Base-by-base conservation (phyloP, 345 rosid species). In the Cochlearia excelsa region DNA sequence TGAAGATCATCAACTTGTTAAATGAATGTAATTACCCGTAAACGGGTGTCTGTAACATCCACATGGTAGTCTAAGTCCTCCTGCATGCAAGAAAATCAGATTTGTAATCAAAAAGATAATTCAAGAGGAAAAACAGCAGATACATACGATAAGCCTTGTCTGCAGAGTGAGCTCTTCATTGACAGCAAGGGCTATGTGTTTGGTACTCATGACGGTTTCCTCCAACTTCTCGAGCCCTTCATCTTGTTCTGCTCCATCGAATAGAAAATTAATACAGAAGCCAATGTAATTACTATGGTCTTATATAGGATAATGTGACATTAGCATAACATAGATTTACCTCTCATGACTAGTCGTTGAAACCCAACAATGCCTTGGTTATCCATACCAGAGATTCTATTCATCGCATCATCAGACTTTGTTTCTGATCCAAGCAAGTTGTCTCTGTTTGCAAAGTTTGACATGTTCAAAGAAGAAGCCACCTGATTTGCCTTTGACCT, bases 201-300 rank as follows among this genome's bases (percentile, higher is more conserved):
- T 90, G 29, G 92, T 87, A 74, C 97, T 90, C 67, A 73, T 75
- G 47, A 87, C 90, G 1, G 97, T 84, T 70, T 75, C 90, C 75
- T 90, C 99, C 77, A 93, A 81, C 80, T 90, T 77, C 78, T 80
- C 99, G 48, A 93, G 96, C 44, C 96, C 99, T 59, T 93, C 99
- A 68, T 93, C 99, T 90, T 93, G 99, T 73, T 93, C 97, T 93
- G 84, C 56, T 26, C 67, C 45, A 59, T 2, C 16, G 9, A 53
- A 46, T 2, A 11, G 55, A 28, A 46, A 3, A 26, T 48, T 23
- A 49, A 44, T 51, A 27, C 39, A 44, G 30, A 48, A 37, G 26
- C 46, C 62, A 11, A 16, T 38, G 30, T 6, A 1, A 29, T 38
- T 4, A 38, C 16, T 45, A 58, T 27, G 63, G 38, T 42, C 48